A percentile compares a stretch with the other conserved stretches of the same genome.
phyloP scores from a whole-genome alignment of 139 green algal species.

The Asterochloris erici region DNA sequence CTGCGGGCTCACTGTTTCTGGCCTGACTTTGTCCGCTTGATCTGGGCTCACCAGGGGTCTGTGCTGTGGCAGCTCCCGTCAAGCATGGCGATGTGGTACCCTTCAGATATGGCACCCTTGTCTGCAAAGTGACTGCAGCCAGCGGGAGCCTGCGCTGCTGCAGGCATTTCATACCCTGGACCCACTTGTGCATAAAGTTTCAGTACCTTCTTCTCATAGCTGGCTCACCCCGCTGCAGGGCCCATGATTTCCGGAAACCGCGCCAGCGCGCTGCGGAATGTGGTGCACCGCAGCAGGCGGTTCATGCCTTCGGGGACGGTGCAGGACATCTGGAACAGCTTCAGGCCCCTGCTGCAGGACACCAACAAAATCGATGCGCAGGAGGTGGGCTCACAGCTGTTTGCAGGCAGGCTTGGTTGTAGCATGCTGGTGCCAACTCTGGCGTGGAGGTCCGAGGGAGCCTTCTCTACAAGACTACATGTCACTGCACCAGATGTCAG shows the following conservation, averaged over 20 bases:
- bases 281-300: slow-evolving; percentile 37
- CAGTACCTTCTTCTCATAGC: background rate
- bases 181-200: no score
- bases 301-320: slow-evolving; percentile 33
- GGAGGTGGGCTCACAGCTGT: background rate
- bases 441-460: no score
- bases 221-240: slow-evolving; percentile 23
- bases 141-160: background rate
- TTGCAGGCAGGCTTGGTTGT: no score
- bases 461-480: no score
- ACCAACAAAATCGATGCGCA: background rate
- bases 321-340: slow-evolving; percentile 42
- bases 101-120: background rate
- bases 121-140: background rate
- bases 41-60: no score
- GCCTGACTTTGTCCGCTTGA: no score
- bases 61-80: no score
- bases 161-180: background rate
- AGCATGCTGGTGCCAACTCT: no score
- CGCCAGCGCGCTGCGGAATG: slow-evolving; percentile 26
- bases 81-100: background rate
- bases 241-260: slow-evolving; percentile 32
- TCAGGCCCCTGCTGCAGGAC: slow-evolving; percentile 25
- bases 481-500: no score
- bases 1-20: no score